phyloP scores from a whole-genome alignment of 768 basidiomycete species.

The Boletus insuetus region DNA sequence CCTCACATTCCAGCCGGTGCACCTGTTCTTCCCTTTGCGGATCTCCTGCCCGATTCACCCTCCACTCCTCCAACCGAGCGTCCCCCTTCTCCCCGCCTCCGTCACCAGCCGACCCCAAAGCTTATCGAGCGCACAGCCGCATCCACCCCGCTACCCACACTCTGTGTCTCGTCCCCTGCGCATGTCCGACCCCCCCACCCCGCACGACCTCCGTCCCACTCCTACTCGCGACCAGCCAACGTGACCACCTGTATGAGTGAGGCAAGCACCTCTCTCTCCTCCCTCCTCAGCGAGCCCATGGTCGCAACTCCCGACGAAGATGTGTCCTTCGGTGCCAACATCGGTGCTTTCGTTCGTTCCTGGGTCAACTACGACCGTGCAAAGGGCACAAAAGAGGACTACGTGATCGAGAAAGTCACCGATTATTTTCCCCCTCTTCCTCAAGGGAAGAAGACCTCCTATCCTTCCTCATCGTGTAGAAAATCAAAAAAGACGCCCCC shows the following conservation, averaged over 20 bases:
- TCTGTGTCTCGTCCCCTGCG: slow-evolving; percentile 47
- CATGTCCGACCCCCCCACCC: slow-evolving; percentile 25
- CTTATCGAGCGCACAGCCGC: slow-evolving; percentile 35
- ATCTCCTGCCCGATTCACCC: slow-evolving; percentile 5
- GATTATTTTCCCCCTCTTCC: slow-evolving; percentile 29
- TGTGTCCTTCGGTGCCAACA: slow-evolving; percentile 44
- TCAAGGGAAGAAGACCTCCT: slow-evolving; percentile 13
- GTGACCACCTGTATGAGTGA: slow-evolving; percentile 35
- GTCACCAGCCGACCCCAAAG: slow-evolving; percentile 30
- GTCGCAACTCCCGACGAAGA: slow-evolving; percentile 42
- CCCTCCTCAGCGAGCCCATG: slow-evolving; percentile 43
- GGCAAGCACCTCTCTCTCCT: slow-evolving; percentile 51
- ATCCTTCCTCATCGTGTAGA: slow-evolving; percentile 12
- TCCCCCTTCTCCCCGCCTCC: slow-evolving; percentile 21
- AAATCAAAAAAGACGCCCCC: slow-evolving; percentile 17
- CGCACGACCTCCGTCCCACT: slow-evolving; percentile 34
- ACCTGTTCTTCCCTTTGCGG: slow-evolving; percentile 27
- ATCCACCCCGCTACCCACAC: slow-evolving; percentile 40
- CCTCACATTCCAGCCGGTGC: slow-evolving; percentile 32
- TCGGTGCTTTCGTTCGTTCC: slow-evolving; percentile 39
- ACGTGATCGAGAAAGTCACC: slow-evolving; percentile 29
- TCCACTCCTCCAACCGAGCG: slow-evolving; percentile 5
- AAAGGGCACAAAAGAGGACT: slow-evolving; percentile 27
- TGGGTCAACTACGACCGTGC: slow-evolving; percentile 27
- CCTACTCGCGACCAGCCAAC: slow-evolving; percentile 31